Evolutionary conservation across 805 yeast genomes (phyloP), one percentile per base, ranked within the genome.

Genomic region (Cyberlindnera meyerae): DNA sequence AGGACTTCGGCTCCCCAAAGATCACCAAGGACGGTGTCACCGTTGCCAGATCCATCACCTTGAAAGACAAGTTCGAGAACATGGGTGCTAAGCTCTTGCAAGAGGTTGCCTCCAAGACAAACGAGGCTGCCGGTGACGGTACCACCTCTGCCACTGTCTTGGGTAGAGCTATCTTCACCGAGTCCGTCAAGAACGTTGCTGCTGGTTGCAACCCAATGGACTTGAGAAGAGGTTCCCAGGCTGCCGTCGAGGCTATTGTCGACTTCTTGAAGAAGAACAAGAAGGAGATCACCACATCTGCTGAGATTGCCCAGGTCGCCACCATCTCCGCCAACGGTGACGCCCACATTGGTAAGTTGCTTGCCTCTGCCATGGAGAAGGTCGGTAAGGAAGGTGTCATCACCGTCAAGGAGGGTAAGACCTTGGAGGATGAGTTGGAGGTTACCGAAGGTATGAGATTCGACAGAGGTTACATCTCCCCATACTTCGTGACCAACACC

Each of bases 161-260:
- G 54, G 97, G 97, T 55, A 83, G 96, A 67, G 85, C 96, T 44
- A 90, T 90, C 54, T 93, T 90, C 75, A 84, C 96, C 48, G 97
- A 90, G 68, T 79, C 94, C 22, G 97, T 90, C 44, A 93, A 90
- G 75, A 89, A 89, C 60, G 98, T 90, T 35, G 97, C 98, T 47
- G 97, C 97, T 42, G 98, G 98, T 45, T 90, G 97, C 71, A 93
- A 90, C 75, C 98, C 98, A 60, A 93, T 89, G 96, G 98, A 90
- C 61, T 77, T 90, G 64, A 86, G 98, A 77, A 82, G 95, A 66
- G 98, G 98, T 56, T 82, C 96, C 37, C 97, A 93, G 72, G 88
- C 95, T 48, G 98, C 98, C 34, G 97, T 90, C 39, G 95, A 88
- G 65, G 95, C 94, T 34, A 94, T 90, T 37, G 95, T 90, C 48